Percentiles rank a stretch among this genome's conserved stretches.
These are phyloP conservation scores for Carpediemonas membranifera DNA, from an alignment of 78 protist genomes.

Conservation along the genomic window DNA sequence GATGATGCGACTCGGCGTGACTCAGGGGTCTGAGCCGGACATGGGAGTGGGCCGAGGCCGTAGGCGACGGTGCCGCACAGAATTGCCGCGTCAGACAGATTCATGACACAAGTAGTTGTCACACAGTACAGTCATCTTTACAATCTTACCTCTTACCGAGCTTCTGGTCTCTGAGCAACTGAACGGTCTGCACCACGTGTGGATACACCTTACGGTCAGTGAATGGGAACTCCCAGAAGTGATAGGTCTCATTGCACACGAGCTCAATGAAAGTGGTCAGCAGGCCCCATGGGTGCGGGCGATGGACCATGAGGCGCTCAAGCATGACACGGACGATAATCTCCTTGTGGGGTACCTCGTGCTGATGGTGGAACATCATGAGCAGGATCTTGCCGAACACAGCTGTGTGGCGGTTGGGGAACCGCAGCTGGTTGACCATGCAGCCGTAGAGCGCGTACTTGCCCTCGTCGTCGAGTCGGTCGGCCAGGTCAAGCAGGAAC, in stretches of 20 bases:
- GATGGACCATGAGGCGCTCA: constrained; percentile 81
- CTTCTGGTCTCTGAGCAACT: background rate
- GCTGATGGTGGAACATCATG: constrained; percentile 24
- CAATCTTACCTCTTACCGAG: too few relatives aligned
- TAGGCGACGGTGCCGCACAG: too few relatives aligned
- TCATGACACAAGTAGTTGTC: constrained; percentile 71
- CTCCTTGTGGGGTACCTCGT: background rate
- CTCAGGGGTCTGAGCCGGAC: too few relatives aligned
- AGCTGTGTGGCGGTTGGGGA: constrained; percentile 83
- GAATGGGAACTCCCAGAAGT: too few relatives aligned
- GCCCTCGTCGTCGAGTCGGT: constrained; percentile 74
- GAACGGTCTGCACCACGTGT: background rate
- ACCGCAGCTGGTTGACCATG: constrained; percentile 89
- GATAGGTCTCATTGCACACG: constrained; percentile 78
- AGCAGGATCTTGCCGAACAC: constrained; percentile 9
- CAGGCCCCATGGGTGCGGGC: constrained; percentile 98
- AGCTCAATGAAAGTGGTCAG: constrained; percentile 88
- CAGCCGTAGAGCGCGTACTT: constrained; percentile 78
- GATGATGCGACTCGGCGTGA: too few relatives aligned
- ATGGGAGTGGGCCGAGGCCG: too few relatives aligned
- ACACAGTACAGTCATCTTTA: too few relatives aligned
- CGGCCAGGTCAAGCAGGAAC: constrained; percentile 49
- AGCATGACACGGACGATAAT: constrained; percentile 67
- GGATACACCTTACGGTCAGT: too few relatives aligned
- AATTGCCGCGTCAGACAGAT: constrained; percentile 64